Percentiles rank a stretch among this genome's conserved stretches.
Conservation (phyloP, 805 yeast species). For the Ogataea methanolica region DNA sequence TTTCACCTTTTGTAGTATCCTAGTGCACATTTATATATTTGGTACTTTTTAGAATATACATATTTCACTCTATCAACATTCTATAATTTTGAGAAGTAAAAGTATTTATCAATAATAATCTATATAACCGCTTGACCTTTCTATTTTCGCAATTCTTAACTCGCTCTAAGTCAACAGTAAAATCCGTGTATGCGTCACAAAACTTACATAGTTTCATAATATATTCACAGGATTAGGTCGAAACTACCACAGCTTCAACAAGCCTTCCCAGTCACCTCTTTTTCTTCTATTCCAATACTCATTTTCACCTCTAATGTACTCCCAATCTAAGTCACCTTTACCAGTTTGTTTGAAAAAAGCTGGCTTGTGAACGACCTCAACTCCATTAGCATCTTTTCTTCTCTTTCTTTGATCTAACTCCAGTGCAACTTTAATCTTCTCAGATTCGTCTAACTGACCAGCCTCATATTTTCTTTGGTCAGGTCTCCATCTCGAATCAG, state of each 20-base stretch:
- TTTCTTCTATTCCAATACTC: slow-evolving; percentile 81
- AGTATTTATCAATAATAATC: too few relatives aligned
- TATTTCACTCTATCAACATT: too few relatives aligned
- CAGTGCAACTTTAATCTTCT: slow-evolving; percentile 55
- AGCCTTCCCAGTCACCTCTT: slow-evolving; percentile 54
- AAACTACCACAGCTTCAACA: slow-evolving; percentile 51
- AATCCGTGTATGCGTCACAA: neutral
- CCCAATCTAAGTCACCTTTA: slow-evolving; percentile 42
- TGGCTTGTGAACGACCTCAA: slow-evolving; percentile 47
- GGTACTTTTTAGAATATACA: too few relatives aligned
- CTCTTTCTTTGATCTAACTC: slow-evolving; percentile 81
- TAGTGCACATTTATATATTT: too few relatives aligned
- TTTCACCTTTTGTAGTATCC: too few relatives aligned
- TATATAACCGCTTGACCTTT: too few relatives aligned
- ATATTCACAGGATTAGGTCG: neutral
- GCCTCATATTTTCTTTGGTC: slow-evolving; percentile 71
- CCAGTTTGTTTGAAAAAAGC: slow-evolving; percentile 52
- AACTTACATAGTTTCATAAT: neutral
- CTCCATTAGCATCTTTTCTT: slow-evolving; percentile 52
- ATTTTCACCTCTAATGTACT: slow-evolving; percentile 48
- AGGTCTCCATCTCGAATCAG: slow-evolving; percentile 88
- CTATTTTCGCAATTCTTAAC: too few relatives aligned
- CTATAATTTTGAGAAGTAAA: too few relatives aligned
- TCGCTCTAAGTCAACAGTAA: too few relatives aligned
- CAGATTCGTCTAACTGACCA: slow-evolving; percentile 70